Conservation (phyloP, 2,329 filamentous ascomycete species). For the Colletotrichum tabaci region DNA sequence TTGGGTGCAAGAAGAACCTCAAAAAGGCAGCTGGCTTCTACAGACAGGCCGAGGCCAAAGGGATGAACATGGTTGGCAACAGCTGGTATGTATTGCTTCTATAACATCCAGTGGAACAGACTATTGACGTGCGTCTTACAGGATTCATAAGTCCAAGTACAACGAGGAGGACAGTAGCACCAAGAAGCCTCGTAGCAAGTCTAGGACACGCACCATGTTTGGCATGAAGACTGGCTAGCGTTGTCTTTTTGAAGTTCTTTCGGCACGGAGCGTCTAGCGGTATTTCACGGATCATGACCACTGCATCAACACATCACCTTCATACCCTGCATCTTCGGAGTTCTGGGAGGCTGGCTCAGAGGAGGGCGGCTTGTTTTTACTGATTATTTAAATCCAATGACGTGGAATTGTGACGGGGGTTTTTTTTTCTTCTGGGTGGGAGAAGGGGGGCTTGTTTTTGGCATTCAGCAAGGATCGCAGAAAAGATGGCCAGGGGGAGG, state of each 20-base stretch:
- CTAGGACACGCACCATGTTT: constrained; percentile 82
- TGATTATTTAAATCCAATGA: constrained; percentile 34
- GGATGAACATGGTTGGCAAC: constrained; percentile 97
- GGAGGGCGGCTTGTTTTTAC: constrained; percentile 38
- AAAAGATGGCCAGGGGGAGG: constrained; percentile 14
- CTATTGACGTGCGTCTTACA: constrained; percentile 54
- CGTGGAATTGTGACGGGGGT: constrained; percentile 26
- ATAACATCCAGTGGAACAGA: constrained; percentile 1
- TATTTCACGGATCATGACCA: constrained; percentile 44
- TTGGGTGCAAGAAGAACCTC: constrained; percentile 95
- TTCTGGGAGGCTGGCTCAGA: constrained; percentile 41
- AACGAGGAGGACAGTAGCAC: constrained; percentile 71
- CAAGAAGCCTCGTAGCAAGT: constrained; percentile 79
- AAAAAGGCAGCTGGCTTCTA: constrained; percentile 96
- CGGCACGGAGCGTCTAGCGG: constrained; percentile 38
- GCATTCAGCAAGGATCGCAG: constrained; percentile 29
- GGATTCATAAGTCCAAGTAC: constrained; percentile 98
- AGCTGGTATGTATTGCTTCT: constrained; percentile 81
- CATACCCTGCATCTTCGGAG: constrained; percentile 43
- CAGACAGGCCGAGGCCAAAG: constrained; percentile 89
- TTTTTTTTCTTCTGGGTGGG: too few relatives aligned
- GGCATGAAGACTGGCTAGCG: constrained; percentile 57
- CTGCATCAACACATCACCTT: constrained; percentile 42
- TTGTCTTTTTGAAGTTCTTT: constrained; percentile 38
- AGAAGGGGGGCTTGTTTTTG: constrained; percentile 14